Evolutionary conservation across 139 green algal species (phyloP).

Genomic region (Chlamydomonas asymmetrica): DNA sequence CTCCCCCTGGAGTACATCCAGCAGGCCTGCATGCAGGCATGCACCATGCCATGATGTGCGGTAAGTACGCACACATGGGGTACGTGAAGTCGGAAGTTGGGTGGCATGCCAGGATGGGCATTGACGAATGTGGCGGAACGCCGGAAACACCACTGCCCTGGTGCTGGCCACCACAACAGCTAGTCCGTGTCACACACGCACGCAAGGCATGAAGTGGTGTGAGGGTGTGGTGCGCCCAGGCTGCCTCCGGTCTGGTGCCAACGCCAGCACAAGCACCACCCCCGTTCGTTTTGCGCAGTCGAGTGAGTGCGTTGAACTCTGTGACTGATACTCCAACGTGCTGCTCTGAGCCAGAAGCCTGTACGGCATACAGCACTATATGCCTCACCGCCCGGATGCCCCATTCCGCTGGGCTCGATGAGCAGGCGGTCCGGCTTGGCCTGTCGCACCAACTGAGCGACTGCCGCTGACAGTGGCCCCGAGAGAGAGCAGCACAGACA

Average conservation of each 20-base stretch:
- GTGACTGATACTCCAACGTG: background rate
- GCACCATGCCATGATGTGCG: background rate
- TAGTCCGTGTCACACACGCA: no score
- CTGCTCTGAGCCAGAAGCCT: background rate
- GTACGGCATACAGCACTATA: background rate
- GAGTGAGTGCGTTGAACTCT: background rate
- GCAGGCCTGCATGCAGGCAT: conserved; percentile 32
- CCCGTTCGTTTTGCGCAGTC: background rate
- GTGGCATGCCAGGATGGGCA: background rate
- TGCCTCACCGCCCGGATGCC: conserved; percentile 52
- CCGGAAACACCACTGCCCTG: no score
- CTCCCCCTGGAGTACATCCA: conserved; percentile 51
- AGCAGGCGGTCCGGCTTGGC: conserved; percentile 61
- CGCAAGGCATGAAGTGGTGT: no score
- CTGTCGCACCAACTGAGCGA: conserved; percentile 68
- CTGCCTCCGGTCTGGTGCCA: no score
- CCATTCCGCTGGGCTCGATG: conserved; percentile 67
- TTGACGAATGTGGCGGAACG: no score
- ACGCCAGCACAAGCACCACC: no score
- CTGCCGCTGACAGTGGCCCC: conserved; percentile 51
- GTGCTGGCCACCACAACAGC: no score
- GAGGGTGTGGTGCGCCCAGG: no score
- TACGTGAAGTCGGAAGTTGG: background rate
- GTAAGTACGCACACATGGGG: background rate
- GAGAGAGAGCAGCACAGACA: conserved; percentile 72